phyloP scores from a whole-genome alignment of 441 rosid genomes.

The Daphne laureola region DNA sequence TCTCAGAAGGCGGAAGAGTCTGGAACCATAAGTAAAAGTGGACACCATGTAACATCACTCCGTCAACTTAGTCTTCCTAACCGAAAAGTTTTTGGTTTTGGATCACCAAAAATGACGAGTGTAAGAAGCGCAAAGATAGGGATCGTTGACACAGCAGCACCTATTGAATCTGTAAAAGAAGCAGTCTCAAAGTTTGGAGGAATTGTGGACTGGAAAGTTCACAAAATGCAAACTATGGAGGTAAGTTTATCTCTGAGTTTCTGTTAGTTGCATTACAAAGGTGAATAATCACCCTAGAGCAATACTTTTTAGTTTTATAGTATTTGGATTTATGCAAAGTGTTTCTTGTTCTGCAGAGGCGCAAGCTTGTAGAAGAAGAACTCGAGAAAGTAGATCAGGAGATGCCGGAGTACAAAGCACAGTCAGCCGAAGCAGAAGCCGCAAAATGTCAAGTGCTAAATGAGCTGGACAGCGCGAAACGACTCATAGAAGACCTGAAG shows the following conservation, averaged over 20 bases:
- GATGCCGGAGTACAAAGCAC: constrained; percentile 52
- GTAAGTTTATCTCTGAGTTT: constrained; percentile 24
- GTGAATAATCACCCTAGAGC: too few relatives aligned
- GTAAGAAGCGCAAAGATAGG: constrained; percentile 24
- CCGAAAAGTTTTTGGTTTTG: constrained; percentile 10
- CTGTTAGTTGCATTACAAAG: neutral
- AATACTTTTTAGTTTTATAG: neutral
- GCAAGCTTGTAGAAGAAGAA: constrained; percentile 69
- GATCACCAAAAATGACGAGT: constrained; percentile 26
- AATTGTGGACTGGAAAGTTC: constrained; percentile 96
- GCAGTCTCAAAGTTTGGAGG: constrained; percentile 96
- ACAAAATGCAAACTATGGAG: constrained; percentile 71
- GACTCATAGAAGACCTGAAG: constrained; percentile 75
- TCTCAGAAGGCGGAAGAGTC: constrained; percentile 1
- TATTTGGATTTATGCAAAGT: too few relatives aligned
- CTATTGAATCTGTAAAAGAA: constrained; percentile 89
- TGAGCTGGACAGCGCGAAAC: constrained; percentile 74
- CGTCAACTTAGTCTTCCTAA: constrained; percentile 11
- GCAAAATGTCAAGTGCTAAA: constrained; percentile 49
- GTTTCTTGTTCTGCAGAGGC: constrained; percentile 36
- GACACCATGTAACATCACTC: constrained; percentile 5
- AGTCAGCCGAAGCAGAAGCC: constrained; percentile 56
- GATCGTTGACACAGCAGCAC: constrained; percentile 74
- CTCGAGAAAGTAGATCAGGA: constrained; percentile 63
- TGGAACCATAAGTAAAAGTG: neutral